A percentile compares a stretch with the other conserved stretches of the same genome.
phyloP scores from a whole-genome alignment of 352 stramenopile species.

The Phytophthora podocarpi region DNA sequence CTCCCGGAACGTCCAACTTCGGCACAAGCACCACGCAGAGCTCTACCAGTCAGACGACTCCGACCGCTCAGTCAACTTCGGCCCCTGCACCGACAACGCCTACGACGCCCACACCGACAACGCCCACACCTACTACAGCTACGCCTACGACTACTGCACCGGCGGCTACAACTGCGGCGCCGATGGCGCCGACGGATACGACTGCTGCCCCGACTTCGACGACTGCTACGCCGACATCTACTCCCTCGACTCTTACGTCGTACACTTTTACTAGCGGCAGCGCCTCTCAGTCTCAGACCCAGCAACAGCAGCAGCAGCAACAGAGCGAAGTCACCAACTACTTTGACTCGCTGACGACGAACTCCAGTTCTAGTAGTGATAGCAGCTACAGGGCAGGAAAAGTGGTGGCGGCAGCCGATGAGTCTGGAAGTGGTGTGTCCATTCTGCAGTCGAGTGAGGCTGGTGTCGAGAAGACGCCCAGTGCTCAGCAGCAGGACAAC shows the following conservation, averaged over 20 bases:
- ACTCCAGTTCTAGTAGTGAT: conserved; percentile 1
- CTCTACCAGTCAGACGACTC: conserved; percentile 19
- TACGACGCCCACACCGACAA: conserved; percentile 4
- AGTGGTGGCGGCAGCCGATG: conserved; percentile 19
- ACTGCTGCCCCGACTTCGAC: background rate
- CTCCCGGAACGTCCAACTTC: conserved; percentile 39
- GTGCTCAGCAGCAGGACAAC: conserved; percentile 11
- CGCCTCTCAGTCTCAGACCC: conserved; percentile 6
- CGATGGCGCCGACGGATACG: background rate
- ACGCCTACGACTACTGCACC: background rate
- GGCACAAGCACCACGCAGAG: conserved; percentile 13
- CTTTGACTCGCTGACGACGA: conserved; percentile 21
- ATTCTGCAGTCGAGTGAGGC: conserved; percentile 39
- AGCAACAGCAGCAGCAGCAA: conserved; percentile 5
- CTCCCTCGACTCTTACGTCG: background rate
- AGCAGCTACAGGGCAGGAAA: conserved; percentile 25
- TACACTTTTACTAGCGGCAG: conserved; percentile 1
- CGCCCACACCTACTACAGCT: conserved; percentile 5
- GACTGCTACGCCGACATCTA: background rate
- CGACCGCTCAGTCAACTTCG: conserved; percentile 9
- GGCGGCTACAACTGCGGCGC: background rate
- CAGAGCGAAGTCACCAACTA: conserved; percentile 20
- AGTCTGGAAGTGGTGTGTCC: conserved; percentile 27
- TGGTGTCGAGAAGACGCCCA: conserved; percentile 28
- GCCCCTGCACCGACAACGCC: background rate